These are phyloP conservation scores for Linnemannia elongata DNA, from an alignment of 192 early-diverging fungal genomes.

Conservation along the genomic window DNA sequence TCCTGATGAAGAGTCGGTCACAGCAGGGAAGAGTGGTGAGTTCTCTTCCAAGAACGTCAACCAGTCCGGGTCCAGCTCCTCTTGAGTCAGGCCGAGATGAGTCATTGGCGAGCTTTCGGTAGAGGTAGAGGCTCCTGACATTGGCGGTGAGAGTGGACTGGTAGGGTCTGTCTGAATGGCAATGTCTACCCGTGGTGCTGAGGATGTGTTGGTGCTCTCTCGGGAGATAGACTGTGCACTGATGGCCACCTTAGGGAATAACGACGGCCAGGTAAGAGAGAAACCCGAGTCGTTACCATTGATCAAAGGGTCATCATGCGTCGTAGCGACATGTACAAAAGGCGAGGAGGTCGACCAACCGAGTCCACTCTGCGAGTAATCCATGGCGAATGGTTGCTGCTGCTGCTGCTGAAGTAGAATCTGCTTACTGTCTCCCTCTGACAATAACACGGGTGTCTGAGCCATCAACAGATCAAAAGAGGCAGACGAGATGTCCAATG, in stretches of 20 bases:
- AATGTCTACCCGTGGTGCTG: conserved; percentile 10
- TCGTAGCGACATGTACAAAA: conserved; percentile 11
- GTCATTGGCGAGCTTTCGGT: background rate
- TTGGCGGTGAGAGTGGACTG: background rate
- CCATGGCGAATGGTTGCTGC: background rate
- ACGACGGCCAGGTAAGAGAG: conserved; percentile 20
- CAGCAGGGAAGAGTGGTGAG: conserved; percentile 22
- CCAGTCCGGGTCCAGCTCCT: conserved; percentile 38
- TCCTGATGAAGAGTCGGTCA: background rate
- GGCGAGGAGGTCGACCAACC: conserved; percentile 15
- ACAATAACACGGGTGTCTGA: conserved; percentile 22
- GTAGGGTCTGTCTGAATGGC: conserved; percentile 1
- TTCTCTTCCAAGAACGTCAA: conserved; percentile 39
- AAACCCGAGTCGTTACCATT: conserved; percentile 18
- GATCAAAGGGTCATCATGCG: conserved; percentile 26
- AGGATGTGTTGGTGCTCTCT: background rate
- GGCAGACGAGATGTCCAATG: conserved; percentile 16
- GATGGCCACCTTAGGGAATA: conserved; percentile 17
- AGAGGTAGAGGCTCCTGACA: background rate
- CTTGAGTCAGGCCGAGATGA: background rate
- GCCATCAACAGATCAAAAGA: conserved; percentile 33
- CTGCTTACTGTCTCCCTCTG: conserved; percentile 26
- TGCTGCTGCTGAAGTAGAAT: conserved; percentile 18
- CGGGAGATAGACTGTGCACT: background rate
- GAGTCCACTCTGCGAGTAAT: background rate